Conservation (phyloP, 192 early-diverging fungal genomes). For the Funneliformis geosporum region DNA sequence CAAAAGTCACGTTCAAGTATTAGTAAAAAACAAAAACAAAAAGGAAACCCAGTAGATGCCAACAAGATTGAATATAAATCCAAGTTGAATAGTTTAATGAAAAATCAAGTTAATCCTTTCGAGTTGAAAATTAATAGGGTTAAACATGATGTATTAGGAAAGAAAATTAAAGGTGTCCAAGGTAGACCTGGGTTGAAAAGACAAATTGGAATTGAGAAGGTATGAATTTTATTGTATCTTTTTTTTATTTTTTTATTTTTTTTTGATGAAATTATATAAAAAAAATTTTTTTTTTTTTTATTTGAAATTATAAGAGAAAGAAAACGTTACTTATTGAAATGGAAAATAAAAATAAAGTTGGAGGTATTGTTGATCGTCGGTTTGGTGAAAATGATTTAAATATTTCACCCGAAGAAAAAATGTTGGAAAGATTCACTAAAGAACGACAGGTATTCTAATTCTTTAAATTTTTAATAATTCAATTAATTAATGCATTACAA, state of each 20-base stretch:
- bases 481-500: background rate
- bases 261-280: background rate
- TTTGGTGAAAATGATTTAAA: slow-evolving; percentile 90
- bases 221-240: slow-evolving; percentile 38
- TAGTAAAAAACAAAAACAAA: slow-evolving; percentile 63
- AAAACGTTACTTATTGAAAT: slow-evolving; percentile 82
- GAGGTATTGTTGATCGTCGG: slow-evolving; percentile 86
- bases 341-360: slow-evolving; percentile 63
- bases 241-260: background rate
- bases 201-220: slow-evolving; percentile 81
- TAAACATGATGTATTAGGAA: slow-evolving; percentile 84
- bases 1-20: slow-evolving; percentile 60
- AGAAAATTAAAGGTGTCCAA: slow-evolving; percentile 76
- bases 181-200: slow-evolving; percentile 81
- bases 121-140: slow-evolving; percentile 78
- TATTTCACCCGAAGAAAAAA: slow-evolving; percentile 93
- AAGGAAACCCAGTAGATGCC: slow-evolving; percentile 51
- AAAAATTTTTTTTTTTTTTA: slow-evolving; percentile 1
- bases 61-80: slow-evolving; percentile 55
- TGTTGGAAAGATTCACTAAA: slow-evolving; percentile 89
- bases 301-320: slow-evolving; percentile 61
- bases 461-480: background rate
- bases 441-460: slow-evolving; percentile 65
- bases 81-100: slow-evolving; percentile 42
- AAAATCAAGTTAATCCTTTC: slow-evolving; percentile 77